A percentile compares a stretch with the other conserved stretches of the same genome.
Evolutionary conservation across 2,329 filamentous ascomycete species (phyloP).

Genomic region (Apiospora rasikravindrae): DNA sequence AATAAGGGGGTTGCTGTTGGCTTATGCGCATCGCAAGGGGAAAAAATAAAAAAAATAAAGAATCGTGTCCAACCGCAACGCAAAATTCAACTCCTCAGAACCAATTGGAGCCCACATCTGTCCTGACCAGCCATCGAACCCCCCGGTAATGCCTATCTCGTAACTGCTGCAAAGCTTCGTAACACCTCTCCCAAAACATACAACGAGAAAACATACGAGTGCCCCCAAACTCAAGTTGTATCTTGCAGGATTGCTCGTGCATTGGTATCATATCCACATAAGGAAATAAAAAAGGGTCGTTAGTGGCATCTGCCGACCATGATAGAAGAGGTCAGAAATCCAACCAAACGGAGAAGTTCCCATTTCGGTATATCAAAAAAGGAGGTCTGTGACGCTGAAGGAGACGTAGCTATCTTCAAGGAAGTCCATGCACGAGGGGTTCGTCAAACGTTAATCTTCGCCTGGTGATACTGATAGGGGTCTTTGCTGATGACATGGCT

Average conservation of each 20-base stretch:
- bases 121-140: not conserved
- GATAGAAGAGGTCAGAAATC: slow-evolving; percentile 4
- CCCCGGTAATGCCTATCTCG: not conserved
- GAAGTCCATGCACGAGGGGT: slow-evolving; percentile 46
- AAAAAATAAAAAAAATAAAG: too few relatives aligned
- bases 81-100: not conserved
- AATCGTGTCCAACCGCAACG: not conserved
- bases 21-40: not conserved
- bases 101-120: slow-evolving; percentile 15
- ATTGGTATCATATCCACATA: slow-evolving; percentile 25
- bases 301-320: not conserved
- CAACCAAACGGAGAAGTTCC: not conserved
- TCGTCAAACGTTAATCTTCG: slow-evolving; percentile 84
- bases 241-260: slow-evolving; percentile 21
- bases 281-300: slow-evolving; percentile 15
- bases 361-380: not conserved
- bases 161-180: not conserved
- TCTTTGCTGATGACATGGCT: slow-evolving; percentile 50
- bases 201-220: not conserved
- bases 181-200: slow-evolving; percentile 2
- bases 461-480: slow-evolving; percentile 70
- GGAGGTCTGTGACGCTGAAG: not conserved
- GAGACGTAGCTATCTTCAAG: slow-evolving; percentile 4
- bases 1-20: not conserved
- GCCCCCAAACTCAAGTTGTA: slow-evolving; percentile 8